A percentile compares a stretch with the other conserved stretches of the same genome.
These are phyloP conservation scores for Lentinula sp. DNA, from an alignment of 768 basidiomycete species.

Conservation along the genomic window DNA sequence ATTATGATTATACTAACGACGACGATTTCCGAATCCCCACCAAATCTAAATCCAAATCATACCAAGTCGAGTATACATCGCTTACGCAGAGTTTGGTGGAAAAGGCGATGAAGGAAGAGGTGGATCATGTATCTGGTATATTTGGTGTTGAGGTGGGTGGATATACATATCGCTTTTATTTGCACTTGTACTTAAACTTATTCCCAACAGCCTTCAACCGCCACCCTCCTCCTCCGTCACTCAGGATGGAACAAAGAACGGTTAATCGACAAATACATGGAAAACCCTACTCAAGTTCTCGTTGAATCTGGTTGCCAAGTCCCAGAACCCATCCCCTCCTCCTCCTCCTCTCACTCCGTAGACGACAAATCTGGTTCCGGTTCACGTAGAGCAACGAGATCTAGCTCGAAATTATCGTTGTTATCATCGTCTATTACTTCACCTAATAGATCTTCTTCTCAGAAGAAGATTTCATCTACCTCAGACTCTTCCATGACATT, in stretches of 20 bases:
- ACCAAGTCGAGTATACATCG: conserved; percentile 82
- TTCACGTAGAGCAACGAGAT: conserved; percentile 28
- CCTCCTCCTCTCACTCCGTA: conserved; percentile 7
- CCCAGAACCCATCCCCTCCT: conserved; percentile 30
- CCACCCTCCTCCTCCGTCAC: conserved; percentile 74
- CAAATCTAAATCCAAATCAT: conserved; percentile 59
- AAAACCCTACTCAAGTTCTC: conserved; percentile 68
- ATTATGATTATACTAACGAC: too few species aligned
- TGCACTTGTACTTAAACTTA: too few species aligned
- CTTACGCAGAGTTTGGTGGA: conserved; percentile 70
- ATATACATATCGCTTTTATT: not conserved
- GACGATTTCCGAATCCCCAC: conserved; percentile 57
- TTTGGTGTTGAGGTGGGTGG: conserved; percentile 82
- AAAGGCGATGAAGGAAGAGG: conserved; percentile 68
- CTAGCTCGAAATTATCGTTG: conserved; percentile 31
- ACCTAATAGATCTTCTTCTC: conserved; percentile 21
- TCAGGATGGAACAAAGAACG: conserved; percentile 95
- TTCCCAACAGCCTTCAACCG: conserved; percentile 50
- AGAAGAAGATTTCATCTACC: conserved; percentile 17
- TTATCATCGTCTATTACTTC: conserved; percentile 23
- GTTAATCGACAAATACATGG: conserved; percentile 96
- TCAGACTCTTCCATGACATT: conserved; percentile 34
- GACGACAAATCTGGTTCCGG: conserved; percentile 13
- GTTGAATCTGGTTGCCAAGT: conserved; percentile 57
- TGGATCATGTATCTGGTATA: conserved; percentile 84